These are phyloP conservation scores for Plenodomus tracheiphilus DNA, from an alignment of 2,329 filamentous ascomycete genomes.

Conservation along the genomic window DNA sequence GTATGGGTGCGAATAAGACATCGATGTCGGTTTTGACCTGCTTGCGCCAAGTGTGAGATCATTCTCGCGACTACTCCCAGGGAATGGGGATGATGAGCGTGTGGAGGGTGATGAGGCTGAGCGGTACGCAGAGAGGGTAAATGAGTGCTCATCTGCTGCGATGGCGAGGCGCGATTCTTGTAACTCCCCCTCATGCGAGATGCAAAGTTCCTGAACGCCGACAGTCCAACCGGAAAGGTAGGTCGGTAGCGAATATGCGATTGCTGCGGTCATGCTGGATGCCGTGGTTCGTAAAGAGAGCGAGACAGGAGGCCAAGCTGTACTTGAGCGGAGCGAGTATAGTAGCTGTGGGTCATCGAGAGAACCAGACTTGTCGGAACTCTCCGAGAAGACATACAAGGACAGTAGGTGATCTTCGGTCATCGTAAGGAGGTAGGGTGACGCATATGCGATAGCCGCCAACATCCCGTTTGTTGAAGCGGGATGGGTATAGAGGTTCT, in stretches of 20 bases:
- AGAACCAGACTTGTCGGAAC: slow-evolving; percentile 12
- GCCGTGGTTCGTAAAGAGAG: slow-evolving; percentile 75
- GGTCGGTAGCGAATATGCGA: slow-evolving; percentile 82
- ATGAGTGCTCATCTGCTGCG: slow-evolving; percentile 54
- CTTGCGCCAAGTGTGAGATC: slow-evolving; percentile 20
- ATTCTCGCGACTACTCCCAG: slow-evolving; percentile 28
- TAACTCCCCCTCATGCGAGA: slow-evolving; percentile 57
- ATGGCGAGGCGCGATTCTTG: slow-evolving; percentile 55
- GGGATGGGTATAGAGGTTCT: slow-evolving; percentile 60
- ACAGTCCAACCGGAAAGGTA: slow-evolving; percentile 81
- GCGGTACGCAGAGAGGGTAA: slow-evolving; percentile 40
- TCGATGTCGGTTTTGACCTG: slow-evolving; percentile 49
- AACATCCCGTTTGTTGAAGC: slow-evolving; percentile 67
- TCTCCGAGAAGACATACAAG: slow-evolving; percentile 65
- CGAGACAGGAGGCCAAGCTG: slow-evolving; percentile 75
- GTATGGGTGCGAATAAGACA: slow-evolving; percentile 74
- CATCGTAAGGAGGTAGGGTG: slow-evolving; percentile 78
- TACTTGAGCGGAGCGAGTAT: slow-evolving; percentile 79
- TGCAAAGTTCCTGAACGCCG: slow-evolving; percentile 85
- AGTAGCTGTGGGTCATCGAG: slow-evolving; percentile 62
- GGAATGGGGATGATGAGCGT: slow-evolving; percentile 30
- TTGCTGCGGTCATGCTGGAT: slow-evolving; percentile 71
- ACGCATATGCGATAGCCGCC: slow-evolving; percentile 69
- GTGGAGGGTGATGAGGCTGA: slow-evolving; percentile 30
- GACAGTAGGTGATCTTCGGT: slow-evolving; percentile 74